These are phyloP conservation scores for Hymenoscyphus fraxineus DNA, from an alignment of 2,329 filamentous ascomycete species.

Conservation along the genomic window DNA sequence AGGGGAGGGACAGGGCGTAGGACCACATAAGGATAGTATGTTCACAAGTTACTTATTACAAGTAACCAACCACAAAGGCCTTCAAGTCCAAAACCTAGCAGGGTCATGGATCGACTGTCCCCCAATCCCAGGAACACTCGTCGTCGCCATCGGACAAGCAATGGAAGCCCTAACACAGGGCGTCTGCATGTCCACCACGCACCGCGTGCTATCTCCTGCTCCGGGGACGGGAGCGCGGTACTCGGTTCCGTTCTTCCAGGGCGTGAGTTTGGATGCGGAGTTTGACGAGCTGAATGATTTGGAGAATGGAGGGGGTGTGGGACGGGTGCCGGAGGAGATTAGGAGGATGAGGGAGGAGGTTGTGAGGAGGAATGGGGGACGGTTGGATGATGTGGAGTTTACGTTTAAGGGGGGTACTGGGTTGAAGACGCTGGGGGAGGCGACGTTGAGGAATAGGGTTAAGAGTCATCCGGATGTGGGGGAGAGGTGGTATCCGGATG, in stretches of 20 bases:
- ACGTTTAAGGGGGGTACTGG: constrained; percentile 69
- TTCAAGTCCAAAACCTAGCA: constrained; percentile 77
- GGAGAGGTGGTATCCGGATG: constrained; percentile 71
- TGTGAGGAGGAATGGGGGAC: constrained; percentile 50
- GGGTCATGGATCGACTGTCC: constrained; percentile 82
- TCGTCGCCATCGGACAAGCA: constrained; percentile 84
- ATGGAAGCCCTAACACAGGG: constrained; percentile 81
- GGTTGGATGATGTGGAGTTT: constrained; percentile 77
- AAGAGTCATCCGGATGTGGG: constrained; percentile 87
- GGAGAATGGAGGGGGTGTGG: constrained; percentile 40
- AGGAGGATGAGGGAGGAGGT: constrained; percentile 58
- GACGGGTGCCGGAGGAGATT: constrained; percentile 56
- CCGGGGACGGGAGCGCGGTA: constrained; percentile 69
- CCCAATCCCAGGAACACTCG: constrained; percentile 71
- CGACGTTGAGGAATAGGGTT: constrained; percentile 76
- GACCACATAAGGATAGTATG: constrained; percentile 84
- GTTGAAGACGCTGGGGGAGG: constrained; percentile 69
- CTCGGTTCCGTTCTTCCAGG: constrained; percentile 85
- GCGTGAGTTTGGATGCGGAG: constrained; percentile 71
- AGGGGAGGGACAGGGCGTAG: constrained; percentile 57
- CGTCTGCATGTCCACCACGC: constrained; percentile 78
- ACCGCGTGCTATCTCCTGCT: constrained; percentile 72
- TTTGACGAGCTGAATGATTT: constrained; percentile 54
- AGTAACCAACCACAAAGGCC: constrained; percentile 67
- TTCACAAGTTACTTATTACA: constrained; percentile 78